A percentile compares a stretch with the other conserved stretches of the same genome.
phyloP scores from a whole-genome alignment of 192 early-diverging fungal genomes.

The Umbelopsis vinacea region DNA sequence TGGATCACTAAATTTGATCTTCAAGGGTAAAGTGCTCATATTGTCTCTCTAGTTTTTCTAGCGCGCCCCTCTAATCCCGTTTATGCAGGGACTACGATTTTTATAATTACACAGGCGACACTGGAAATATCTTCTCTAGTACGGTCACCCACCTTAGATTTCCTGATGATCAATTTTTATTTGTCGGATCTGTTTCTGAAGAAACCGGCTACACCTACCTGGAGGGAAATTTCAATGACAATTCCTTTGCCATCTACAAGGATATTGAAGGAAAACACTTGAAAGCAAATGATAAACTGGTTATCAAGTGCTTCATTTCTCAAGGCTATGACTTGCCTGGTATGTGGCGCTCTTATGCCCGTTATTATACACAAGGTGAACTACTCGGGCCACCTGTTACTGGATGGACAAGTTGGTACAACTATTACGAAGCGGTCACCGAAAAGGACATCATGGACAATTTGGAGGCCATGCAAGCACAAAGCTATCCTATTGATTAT shows the following conservation, averaged over 20 bases:
- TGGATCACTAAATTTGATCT: constrained; percentile 40
- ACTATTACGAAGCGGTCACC: constrained; percentile 47
- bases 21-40: constrained; percentile 38
- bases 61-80: not conserved
- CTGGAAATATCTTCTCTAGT: constrained; percentile 50
- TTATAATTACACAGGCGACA: constrained; percentile 43
- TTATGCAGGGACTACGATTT: constrained; percentile 42
- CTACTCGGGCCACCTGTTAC: constrained; percentile 30
- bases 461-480: constrained; percentile 26
- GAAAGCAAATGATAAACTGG: not conserved
- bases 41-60: not conserved
- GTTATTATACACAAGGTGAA: constrained; percentile 27
- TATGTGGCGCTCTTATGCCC: constrained; percentile 37
- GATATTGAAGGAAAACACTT: constrained; percentile 52
- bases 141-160: constrained; percentile 43
- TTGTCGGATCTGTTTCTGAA: constrained; percentile 48
- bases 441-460: constrained; percentile 46
- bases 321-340: constrained; percentile 23
- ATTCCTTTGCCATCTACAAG: constrained; percentile 41
- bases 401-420: constrained; percentile 55
- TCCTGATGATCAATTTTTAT: constrained; percentile 23
- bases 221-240: constrained; percentile 36
- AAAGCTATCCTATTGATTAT: constrained; percentile 45
- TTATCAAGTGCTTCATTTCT: constrained; percentile 19
- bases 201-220: constrained; percentile 51